Evolutionary conservation across 208 protist species (phyloP), one percentile per base, ranked within the genome.

Genomic region (Lotmaria passim): DNA sequence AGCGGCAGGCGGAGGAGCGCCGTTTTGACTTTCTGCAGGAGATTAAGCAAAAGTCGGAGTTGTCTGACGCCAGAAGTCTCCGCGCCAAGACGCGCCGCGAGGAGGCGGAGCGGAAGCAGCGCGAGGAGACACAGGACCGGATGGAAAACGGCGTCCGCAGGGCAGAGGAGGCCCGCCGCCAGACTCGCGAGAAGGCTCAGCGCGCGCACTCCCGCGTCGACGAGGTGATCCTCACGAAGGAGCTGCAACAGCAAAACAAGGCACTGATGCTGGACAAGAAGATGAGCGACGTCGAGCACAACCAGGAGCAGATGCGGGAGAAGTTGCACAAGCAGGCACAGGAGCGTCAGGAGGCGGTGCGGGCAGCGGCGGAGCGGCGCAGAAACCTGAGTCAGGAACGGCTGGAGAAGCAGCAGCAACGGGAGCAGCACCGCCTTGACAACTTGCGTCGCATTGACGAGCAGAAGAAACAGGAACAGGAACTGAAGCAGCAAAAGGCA

Each of bases 1-100:
- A 93, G 72, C 86, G 91, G 14, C 84, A 83, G 74, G 91, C 91
- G 2, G 86, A 96, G 58, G 87, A 96, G 73, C 80, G 86, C 41
- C 87, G 91, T 7, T 62, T 90, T 3, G 86, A 89, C 39, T 65
- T 83, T 39, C 50, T 91, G 41, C 79, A 90, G 38, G 91, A 93
- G 59, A 83, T 89, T 24, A 89, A 86, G 70, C 72, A 79, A 30
- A 88, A 85, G 64, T 82, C 79, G n/a, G 82, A 81, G 70, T 64
- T 73, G 14, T 89, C 83, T 0, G 84, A 83, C 19, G 82, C 77
- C 12, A 57, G 87, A 28, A 78, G 71, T 31, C 50, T 80, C 48
- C 72, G 75, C 33, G 91, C 80, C 12, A 91, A 89, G 73, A 61
- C 75, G 53, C 81, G 88, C 0, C 81, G 91, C 33, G 88, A 86